Conservation (phyloP, 345 rosid genomes). For the Passiflora organensis region DNA sequence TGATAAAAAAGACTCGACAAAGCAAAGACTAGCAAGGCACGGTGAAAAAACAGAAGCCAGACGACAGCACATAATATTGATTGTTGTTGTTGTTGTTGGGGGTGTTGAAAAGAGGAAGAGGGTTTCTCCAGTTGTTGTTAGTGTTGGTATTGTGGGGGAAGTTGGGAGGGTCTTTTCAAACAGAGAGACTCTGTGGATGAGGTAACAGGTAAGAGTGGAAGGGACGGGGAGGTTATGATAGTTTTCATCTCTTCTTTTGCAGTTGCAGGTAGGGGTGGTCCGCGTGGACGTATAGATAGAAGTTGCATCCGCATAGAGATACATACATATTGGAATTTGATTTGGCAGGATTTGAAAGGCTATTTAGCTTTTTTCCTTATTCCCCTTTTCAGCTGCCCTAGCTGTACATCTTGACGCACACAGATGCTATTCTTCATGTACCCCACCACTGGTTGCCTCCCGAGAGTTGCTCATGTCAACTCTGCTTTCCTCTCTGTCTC, state of each 20-base stretch:
- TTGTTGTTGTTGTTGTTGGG: background rate
- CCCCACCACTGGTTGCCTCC: no score
- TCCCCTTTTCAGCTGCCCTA: constrained; percentile 13
- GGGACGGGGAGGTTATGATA: constrained; percentile 1
- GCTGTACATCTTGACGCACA: no score
- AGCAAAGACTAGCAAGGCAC: no score
- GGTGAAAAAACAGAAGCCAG: no score
- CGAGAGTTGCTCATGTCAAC: no score
- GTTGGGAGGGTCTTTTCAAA: constrained; percentile 46
- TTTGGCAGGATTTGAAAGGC: constrained; percentile 27
- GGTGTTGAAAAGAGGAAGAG: background rate
- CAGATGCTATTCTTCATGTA: no score
- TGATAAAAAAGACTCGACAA: no score
- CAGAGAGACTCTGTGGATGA: constrained; percentile 15
- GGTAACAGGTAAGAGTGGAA: constrained; percentile 23
- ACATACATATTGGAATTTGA: constrained; percentile 15
- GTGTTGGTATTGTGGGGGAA: constrained; percentile 48
- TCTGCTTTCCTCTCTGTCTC: no score
- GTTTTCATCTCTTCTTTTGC: background rate
- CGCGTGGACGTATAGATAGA: constrained; percentile 14
- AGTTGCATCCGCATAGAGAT: background rate
- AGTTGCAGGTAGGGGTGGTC: constrained; percentile 19
- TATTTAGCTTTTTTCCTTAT: background rate
- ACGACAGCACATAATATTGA: no score
- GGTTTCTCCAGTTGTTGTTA: constrained; percentile 4